These are phyloP conservation scores for Globisporangium ultimum DNA, from an alignment of 352 stramenopile species.

Conservation along the genomic window DNA sequence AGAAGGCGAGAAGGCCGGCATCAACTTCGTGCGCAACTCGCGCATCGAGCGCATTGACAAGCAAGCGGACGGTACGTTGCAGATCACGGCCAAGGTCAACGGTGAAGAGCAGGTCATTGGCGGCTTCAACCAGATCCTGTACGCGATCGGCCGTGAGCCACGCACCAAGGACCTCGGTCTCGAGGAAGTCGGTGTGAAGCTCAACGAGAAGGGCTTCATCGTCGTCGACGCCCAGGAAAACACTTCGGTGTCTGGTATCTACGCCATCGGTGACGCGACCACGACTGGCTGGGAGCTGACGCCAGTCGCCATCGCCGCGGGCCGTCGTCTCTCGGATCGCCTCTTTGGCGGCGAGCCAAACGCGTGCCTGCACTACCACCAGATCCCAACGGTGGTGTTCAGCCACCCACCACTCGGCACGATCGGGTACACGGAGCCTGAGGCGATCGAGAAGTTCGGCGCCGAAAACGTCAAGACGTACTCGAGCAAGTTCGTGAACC, in stretches of 20 bases:
- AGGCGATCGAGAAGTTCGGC: conserved; percentile 92
- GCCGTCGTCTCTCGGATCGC: conserved; percentile 86
- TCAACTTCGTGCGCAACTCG: conserved; percentile 53
- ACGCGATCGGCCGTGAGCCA: conserved; percentile 84
- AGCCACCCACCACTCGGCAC: conserved; percentile 95
- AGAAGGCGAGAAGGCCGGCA: conserved; percentile 68
- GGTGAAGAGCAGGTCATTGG: conserved; percentile 44
- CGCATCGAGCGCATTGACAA: conserved; percentile 76
- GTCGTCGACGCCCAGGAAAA: conserved; percentile 90
- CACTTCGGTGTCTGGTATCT: conserved; percentile 84
- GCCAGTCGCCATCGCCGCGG: conserved; percentile 87
- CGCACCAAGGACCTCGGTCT: conserved; percentile 86
- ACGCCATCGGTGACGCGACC: conserved; percentile 92
- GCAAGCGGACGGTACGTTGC: conserved; percentile 68
- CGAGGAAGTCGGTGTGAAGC: conserved; percentile 69
- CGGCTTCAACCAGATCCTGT: conserved; percentile 58
- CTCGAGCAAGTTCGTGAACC: conserved; percentile 93
- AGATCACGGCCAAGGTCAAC: conserved; percentile 53
- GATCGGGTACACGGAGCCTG: conserved; percentile 91
- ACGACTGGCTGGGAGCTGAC: conserved; percentile 87
- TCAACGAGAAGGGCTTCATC: conserved; percentile 81
- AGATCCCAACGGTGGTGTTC: conserved; percentile 97
- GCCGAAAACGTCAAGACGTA: conserved; percentile 95
- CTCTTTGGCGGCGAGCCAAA: conserved; percentile 86
- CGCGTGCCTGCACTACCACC: conserved; percentile 86